These are phyloP conservation scores for Pisolithus thermaeus DNA, from an alignment of 1,284 basidiomycete genomes.

Conservation along the genomic window DNA sequence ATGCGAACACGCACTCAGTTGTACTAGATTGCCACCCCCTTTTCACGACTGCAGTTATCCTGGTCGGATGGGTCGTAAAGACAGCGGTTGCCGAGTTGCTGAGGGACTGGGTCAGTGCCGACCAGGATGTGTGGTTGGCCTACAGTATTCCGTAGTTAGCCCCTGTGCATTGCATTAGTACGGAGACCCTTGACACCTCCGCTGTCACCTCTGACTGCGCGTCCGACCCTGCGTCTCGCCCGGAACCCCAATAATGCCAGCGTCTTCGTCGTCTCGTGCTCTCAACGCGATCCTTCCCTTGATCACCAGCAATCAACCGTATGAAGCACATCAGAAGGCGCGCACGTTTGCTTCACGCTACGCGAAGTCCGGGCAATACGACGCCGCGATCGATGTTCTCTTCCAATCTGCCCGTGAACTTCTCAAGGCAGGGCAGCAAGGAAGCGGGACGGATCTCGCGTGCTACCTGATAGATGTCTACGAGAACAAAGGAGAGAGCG, in stretches of 20 bases:
- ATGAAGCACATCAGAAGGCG: slow-evolving; percentile 93
- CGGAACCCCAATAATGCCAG: slow-evolving; percentile 18
- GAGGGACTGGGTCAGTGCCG: slow-evolving; percentile 56
- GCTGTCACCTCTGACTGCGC: background rate
- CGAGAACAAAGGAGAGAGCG: slow-evolving; percentile 59
- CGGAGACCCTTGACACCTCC: slow-evolving; percentile 20
- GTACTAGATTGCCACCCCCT: slow-evolving; percentile 70
- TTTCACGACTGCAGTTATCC: slow-evolving; percentile 73
- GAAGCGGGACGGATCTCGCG: slow-evolving; percentile 81
- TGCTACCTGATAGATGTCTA: slow-evolving; percentile 78
- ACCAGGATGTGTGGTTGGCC: slow-evolving; percentile 61
- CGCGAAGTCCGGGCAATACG: slow-evolving; percentile 69
- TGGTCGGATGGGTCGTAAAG: slow-evolving; percentile 74
- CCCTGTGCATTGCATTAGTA: too few relatives aligned
- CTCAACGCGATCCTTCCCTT: slow-evolving; percentile 73
- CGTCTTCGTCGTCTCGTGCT: slow-evolving; percentile 53
- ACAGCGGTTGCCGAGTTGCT: slow-evolving; percentile 56
- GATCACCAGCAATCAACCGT: slow-evolving; percentile 64
- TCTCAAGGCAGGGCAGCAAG: slow-evolving; percentile 81
- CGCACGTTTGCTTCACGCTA: slow-evolving; percentile 90
- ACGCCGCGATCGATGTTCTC: slow-evolving; percentile 82
- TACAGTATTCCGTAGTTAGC: slow-evolving; percentile 64
- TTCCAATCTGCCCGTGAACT: slow-evolving; percentile 82
- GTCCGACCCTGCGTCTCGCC: background rate
- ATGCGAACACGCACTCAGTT: slow-evolving; percentile 42